A percentile compares a stretch with the other conserved stretches of the same genome.
Evolutionary conservation across 2,329 filamentous ascomycete species (phyloP).

Genomic region (Alternaria arbusti): DNA sequence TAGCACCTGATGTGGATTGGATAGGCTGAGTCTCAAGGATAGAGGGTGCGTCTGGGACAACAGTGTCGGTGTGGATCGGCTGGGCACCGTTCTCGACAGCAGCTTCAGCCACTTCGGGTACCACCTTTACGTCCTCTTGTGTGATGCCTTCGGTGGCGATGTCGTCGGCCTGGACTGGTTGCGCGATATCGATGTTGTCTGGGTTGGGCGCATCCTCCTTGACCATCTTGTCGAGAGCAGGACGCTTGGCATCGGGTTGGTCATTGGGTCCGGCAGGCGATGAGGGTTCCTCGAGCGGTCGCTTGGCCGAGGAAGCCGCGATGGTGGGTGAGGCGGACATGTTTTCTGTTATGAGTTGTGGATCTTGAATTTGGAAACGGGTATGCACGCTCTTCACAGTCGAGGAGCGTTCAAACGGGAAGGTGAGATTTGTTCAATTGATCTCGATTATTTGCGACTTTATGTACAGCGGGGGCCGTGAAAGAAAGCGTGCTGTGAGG

Average conservation of each 20-base stretch:
- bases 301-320: conserved; percentile 75
- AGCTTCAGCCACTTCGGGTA: conserved; percentile 27
- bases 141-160: conserved; percentile 43
- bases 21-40: conserved; percentile 64
- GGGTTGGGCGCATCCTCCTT: conserved; percentile 63
- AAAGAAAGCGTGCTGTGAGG: conserved; percentile 92
- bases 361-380: conserved; percentile 16
- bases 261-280: conserved; percentile 90
- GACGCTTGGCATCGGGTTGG: conserved; percentile 96
- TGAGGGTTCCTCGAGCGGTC: conserved; percentile 94
- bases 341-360: conserved; percentile 40
- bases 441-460: conserved; percentile 54
- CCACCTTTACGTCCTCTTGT: conserved; percentile 33
- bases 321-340: conserved; percentile 57
- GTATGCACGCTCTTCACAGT: conserved; percentile 40
- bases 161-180: conserved; percentile 45
- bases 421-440: conserved; percentile 45
- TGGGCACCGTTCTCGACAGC: conserved; percentile 56
- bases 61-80: conserved; percentile 73
- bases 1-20: conserved; percentile 62
- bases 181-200: conserved; percentile 56
- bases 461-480: conserved; percentile 75
- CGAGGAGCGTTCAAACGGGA: conserved; percentile 36
- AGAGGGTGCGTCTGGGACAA: conserved; percentile 66
- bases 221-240: conserved; percentile 89